A percentile compares a stretch with the other conserved stretches of the same genome.
Conservation (phyloP, 1,284 basidiomycete genomes). For the Crepidotus sp. region DNA sequence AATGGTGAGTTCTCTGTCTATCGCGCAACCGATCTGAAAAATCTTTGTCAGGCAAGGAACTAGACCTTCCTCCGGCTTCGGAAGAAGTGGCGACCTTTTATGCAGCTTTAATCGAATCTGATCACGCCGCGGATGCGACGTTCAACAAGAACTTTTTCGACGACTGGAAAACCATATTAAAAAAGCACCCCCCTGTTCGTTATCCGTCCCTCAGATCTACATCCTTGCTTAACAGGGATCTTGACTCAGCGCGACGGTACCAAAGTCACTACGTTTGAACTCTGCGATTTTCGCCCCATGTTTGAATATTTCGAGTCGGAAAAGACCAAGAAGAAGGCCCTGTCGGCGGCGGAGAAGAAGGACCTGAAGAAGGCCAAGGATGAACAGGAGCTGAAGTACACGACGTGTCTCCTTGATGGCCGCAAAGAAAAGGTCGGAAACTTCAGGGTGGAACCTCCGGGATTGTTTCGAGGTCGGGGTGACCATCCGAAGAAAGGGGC, state of each 20-base stretch:
- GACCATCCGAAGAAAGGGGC: conserved; percentile 98
- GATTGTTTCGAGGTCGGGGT: conserved; percentile 94
- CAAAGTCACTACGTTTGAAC: conserved; percentile 71
- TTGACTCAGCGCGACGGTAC: conserved; percentile 53
- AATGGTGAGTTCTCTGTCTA: conserved; percentile 49
- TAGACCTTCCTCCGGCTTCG: conserved; percentile 76
- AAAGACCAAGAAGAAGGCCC: conserved; percentile 86
- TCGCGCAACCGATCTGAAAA: conserved; percentile 1
- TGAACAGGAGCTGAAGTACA: conserved; percentile 78
- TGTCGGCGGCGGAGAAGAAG: conserved; percentile 85
- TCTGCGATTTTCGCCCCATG: conserved; percentile 94
- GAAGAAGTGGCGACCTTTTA: conserved; percentile 99
- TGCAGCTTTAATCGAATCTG: conserved; percentile 86
- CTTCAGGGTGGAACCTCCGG: conserved; percentile 97
- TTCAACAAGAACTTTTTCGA: conserved; percentile 97
- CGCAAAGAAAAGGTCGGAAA: conserved; percentile 98
- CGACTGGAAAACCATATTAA: conserved; percentile 77
- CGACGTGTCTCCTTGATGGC: conserved; percentile 83
- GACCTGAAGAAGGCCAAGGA: conserved; percentile 81
- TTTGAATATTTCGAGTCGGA: conserved; percentile 89
- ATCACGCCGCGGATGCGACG: conserved; percentile 81
- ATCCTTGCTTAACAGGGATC: conserved; percentile 12
- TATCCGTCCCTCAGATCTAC: neutral
- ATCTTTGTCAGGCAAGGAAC: conserved; percentile 52
- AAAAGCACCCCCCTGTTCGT: conserved; percentile 76